Conservation (phyloP, 108 stramenopile genomes). For the Schizochytrium sp. region DNA sequence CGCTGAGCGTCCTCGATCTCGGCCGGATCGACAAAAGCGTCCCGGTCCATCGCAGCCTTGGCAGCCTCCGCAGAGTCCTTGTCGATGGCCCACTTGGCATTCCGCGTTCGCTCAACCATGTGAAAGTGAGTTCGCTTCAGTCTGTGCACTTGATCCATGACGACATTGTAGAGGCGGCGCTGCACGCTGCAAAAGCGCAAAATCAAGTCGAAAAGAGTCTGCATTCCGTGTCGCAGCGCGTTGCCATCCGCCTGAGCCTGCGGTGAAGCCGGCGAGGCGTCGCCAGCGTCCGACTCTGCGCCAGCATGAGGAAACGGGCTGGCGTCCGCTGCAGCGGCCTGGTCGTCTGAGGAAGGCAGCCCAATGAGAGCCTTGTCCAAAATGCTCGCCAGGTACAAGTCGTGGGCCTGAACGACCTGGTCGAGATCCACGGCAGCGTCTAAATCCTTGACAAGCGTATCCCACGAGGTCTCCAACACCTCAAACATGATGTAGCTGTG, state of each 20-base stretch:
- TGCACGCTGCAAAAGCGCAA: conserved; percentile 70
- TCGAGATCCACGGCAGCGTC: conserved; percentile 68
- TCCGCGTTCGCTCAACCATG: neutral
- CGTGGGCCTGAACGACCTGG: conserved; percentile 78
- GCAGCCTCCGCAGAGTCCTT: neutral
- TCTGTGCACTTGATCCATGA: conserved; percentile 52
- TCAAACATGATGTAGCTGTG: conserved; percentile 96
- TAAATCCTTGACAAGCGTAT: conserved; percentile 54
- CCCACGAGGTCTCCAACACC: conserved; percentile 90
- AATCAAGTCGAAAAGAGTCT: conserved; percentile 51
- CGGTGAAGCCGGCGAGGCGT: neutral
- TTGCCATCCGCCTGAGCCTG: conserved; percentile 27
- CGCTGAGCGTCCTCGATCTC: conserved; percentile 15
- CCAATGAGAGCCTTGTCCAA: conserved; percentile 61
- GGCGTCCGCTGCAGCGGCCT: conserved; percentile 2
- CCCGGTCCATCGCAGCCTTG: neutral
- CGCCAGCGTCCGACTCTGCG: conserved; percentile 19
- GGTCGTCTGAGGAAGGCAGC: conserved; percentile 30
- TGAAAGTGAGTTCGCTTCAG: neutral
- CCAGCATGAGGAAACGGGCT: conserved; percentile 29
- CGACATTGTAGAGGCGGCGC: conserved; percentile 58
- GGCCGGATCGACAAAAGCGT: conserved; percentile 22
- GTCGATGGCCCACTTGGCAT: neutral
- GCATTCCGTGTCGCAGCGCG: conserved; percentile 41
- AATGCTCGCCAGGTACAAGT: conserved; percentile 72